Base-by-base conservation (phyloP, 768 basidiomycete genomes). In the Mycena haematopus region DNA sequence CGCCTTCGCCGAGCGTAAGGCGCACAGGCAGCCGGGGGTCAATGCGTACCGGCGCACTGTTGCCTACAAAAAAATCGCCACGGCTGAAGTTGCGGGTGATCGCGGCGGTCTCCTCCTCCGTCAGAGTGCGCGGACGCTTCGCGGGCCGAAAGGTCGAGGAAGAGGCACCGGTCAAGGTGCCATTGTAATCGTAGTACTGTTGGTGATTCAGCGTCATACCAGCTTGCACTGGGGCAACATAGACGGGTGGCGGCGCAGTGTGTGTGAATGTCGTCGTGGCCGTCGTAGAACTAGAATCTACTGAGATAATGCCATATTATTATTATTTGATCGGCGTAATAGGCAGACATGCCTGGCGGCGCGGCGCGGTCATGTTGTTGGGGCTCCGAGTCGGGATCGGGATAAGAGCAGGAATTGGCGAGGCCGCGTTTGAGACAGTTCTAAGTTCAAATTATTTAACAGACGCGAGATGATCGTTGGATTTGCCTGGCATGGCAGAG, bases 391-490 rank as follows among this genome's bases (percentile, higher is more conserved):
- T 93, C 91, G 36, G 90, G 90, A 74, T 92, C 91, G 24, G 91
- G 91, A 73, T 93, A 93, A 15, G 89, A 79, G 70, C 91, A 93
- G 19, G 82, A 74, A 2, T 81, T 75, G 27, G 88, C 91, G 56
- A 92, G 79, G 21, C 91, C 91, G 56, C 91, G 85, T 76, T 93
- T 93, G 71, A 93, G 81, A 70, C 91, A 93, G 74, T 88, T 91
- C 91, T 92, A 74, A 9, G n/a, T 15, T 9, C 33, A 40, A 8
- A 22, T 38, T 53, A 38, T 27, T 53, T 35, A 4, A 35, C 22
- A 52, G 24, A 27, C 21, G 9, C 21, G 40, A 36, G 59, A 45
- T 27, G 58, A 46, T 45, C 45, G 21, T 14, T 29, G 55, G 14
- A 65, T 71, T 35, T 65, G 89, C 90, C 85, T 92, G 91, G 75